Conservation (phyloP, 257 asterid species). For the Primulina tabacum region DNA sequence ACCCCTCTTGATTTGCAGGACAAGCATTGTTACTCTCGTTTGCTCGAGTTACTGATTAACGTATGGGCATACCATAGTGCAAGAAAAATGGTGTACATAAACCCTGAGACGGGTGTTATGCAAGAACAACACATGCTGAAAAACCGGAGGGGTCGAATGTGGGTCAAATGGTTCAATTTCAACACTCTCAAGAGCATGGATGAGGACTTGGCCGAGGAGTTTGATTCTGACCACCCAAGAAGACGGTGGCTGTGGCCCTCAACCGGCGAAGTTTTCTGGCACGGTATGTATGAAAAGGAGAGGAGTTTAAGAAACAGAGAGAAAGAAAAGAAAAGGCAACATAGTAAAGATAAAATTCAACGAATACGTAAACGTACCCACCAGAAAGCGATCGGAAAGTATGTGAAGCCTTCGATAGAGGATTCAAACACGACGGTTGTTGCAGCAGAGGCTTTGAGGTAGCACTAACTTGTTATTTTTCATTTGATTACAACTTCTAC, state of each 20-base stretch:
- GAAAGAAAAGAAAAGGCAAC: slow-evolving; percentile 41
- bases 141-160: slow-evolving; percentile 74
- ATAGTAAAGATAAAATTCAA: slow-evolving; percentile 43
- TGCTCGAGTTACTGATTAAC: slow-evolving; percentile 81
- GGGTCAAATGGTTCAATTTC: slow-evolving; percentile 87
- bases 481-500: too few species aligned
- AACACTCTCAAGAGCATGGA: slow-evolving; percentile 80
- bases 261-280: slow-evolving; percentile 60
- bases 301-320: slow-evolving; percentile 35
- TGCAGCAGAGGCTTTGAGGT: neutral
- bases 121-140: slow-evolving; percentile 70
- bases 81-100: slow-evolving; percentile 75
- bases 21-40: slow-evolving; percentile 79
- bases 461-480: neutral
- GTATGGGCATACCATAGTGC: slow-evolving; percentile 98
- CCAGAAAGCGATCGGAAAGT: slow-evolving; percentile 48
- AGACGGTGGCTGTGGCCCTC: slow-evolving; percentile 49
- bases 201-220: slow-evolving; percentile 89
- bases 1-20: slow-evolving; percentile 47
- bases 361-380: slow-evolving; percentile 46
- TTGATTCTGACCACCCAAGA: slow-evolving; percentile 54
- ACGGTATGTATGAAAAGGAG: slow-evolving; percentile 48
- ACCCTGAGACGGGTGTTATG: slow-evolving; percentile 70
- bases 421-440: slow-evolving; percentile 29
- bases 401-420: slow-evolving; percentile 45